Conservation (phyloP, 2,329 filamentous ascomycete species). For the Arthrobotrys iridis region DNA sequence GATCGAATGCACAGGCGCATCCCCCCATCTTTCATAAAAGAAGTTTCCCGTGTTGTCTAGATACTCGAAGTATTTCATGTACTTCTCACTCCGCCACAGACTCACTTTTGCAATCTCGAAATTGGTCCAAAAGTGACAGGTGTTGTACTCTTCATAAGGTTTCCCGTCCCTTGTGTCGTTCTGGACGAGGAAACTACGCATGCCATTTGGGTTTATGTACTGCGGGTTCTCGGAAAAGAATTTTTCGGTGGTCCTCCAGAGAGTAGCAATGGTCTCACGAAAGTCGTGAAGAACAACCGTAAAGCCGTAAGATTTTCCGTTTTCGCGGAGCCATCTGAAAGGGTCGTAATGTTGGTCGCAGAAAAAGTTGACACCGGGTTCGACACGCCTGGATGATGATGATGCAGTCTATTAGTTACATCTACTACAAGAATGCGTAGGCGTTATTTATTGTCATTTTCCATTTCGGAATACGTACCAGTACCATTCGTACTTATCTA, state of each 20-base stretch:
- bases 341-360: conserved; percentile 38
- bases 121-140: conserved; percentile 39
- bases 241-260: conserved; percentile 7
- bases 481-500: conserved; percentile 54
- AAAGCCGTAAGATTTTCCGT: conserved; percentile 32
- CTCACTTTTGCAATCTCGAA: conserved; percentile 29
- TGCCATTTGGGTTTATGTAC: conserved; percentile 9
- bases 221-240: conserved; percentile 28
- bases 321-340: conserved; percentile 30
- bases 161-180: neutral
- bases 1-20: conserved; percentile 33
- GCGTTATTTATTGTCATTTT: too few relatives aligned
- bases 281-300: conserved; percentile 22
- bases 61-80: conserved; percentile 31
- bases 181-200: conserved; percentile 11
- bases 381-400: conserved; percentile 18
- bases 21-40: conserved; percentile 38
- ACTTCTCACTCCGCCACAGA: conserved; percentile 26
- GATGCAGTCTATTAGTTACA: neutral
- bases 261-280: neutral
- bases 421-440: neutral
- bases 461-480: too few relatives aligned
- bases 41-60: conserved; percentile 20
- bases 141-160: conserved; percentile 19
- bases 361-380: conserved; percentile 21